Conservation (phyloP, 2,329 filamentous ascomycete species). For the Ophiognomonia clavigignenti-juglandacearum region DNA sequence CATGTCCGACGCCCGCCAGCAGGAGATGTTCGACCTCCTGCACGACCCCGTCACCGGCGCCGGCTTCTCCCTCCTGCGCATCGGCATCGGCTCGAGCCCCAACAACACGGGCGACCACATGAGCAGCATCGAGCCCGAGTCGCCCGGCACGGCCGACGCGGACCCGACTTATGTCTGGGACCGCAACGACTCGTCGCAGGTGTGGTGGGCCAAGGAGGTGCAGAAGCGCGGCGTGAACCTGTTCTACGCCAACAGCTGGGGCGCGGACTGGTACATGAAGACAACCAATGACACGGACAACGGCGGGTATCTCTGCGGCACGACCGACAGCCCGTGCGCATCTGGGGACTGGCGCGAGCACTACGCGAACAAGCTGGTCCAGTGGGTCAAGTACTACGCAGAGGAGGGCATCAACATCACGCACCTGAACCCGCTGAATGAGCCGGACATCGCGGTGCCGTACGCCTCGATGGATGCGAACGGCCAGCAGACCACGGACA, state of each 20-base stretch:
- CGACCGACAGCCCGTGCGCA: neutral
- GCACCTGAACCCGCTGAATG: slow-evolving; percentile 16
- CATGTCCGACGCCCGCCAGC: slow-evolving; percentile 26
- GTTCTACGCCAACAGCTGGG: slow-evolving; percentile 9
- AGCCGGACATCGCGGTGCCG: slow-evolving; percentile 13
- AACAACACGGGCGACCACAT: too few relatives aligned
- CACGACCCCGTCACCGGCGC: too few relatives aligned
- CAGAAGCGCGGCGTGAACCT: slow-evolving; percentile 9
- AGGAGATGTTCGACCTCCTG: too few relatives aligned
- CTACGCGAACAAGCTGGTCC: slow-evolving; percentile 9
- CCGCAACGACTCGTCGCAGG: slow-evolving; percentile 11
- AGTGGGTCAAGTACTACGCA: slow-evolving; percentile 10
- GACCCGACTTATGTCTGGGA: slow-evolving; percentile 15
- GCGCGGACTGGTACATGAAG: slow-evolving; percentile 10
- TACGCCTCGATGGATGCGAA: slow-evolving; percentile 15
- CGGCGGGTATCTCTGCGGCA: slow-evolving; percentile 9
- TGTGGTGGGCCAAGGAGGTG: slow-evolving; percentile 12
- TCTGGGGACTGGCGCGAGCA: slow-evolving; percentile 10
- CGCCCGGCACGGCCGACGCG: too few relatives aligned
- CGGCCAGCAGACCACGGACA: slow-evolving; percentile 10
- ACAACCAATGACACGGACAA: neutral
- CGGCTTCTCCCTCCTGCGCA: too few relatives aligned
- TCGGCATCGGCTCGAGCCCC: too few relatives aligned
- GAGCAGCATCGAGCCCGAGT: too few relatives aligned
- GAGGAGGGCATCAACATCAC: slow-evolving; percentile 17